Evolutionary conservation across 2,329 filamentous ascomycete genomes (phyloP).

Genomic region (Fusarium humuli): DNA sequence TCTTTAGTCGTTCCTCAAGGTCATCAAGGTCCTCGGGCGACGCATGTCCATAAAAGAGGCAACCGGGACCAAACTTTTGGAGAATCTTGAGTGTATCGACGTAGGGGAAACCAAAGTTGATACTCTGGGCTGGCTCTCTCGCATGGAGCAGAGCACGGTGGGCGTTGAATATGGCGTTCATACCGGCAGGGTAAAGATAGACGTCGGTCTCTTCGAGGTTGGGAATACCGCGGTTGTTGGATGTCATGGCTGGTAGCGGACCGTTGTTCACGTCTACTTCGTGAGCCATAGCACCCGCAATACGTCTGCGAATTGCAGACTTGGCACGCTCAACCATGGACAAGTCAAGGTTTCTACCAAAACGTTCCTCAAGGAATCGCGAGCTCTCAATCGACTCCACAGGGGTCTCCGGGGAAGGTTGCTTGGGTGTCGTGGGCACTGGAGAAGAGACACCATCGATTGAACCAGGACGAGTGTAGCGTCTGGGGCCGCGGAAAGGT

Average conservation of each 20-base stretch:
- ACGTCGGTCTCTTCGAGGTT: constrained; percentile 87
- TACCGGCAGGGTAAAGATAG: constrained; percentile 87
- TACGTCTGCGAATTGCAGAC: constrained; percentile 85
- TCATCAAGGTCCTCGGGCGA: constrained; percentile 84
- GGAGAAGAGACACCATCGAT: constrained; percentile 42
- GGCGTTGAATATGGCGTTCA: constrained; percentile 94
- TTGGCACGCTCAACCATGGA: constrained; percentile 84
- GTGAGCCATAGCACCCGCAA: constrained; percentile 84
- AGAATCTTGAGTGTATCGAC: constrained; percentile 96
- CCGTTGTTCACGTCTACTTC: constrained; percentile 67
- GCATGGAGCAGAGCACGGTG: constrained; percentile 79
- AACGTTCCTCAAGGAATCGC: constrained; percentile 91
- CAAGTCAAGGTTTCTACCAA: constrained; percentile 88
- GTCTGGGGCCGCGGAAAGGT: constrained; percentile 76
- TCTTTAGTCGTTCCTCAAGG: constrained; percentile 76
- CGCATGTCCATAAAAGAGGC: constrained; percentile 86
- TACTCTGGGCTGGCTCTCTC: constrained; percentile 75
- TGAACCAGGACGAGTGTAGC: constrained; percentile 75
- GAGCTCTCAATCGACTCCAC: constrained; percentile 72
- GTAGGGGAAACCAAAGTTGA: constrained; percentile 97
- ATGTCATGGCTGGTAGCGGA: constrained; percentile 37
- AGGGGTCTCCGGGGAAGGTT: constrained; percentile 34
- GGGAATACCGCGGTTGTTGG: constrained; percentile 67
- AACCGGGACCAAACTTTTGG: constrained; percentile 92
- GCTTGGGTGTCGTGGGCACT: constrained; percentile 26